Conservation (phyloP, 163 green algal species). For the Chlorella variabilis region DNA sequence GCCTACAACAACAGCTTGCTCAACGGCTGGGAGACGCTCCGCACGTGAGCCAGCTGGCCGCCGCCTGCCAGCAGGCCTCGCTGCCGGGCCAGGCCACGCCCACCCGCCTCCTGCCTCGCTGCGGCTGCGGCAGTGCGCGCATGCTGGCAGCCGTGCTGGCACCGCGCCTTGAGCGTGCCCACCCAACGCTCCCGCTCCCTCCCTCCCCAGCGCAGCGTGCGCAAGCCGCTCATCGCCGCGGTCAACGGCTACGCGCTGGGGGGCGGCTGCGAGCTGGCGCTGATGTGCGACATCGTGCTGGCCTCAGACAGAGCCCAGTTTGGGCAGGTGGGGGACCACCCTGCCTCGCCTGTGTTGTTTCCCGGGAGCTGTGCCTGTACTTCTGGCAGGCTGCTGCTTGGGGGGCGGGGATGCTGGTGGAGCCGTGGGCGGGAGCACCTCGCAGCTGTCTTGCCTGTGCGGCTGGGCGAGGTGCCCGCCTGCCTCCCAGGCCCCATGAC, state of each 20-base stretch:
- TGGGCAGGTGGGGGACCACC: conserved; percentile 57
- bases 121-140: too few species aligned
- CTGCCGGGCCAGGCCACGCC: too few species aligned
- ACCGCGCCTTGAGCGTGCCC: too few species aligned
- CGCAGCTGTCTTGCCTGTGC: too few species aligned
- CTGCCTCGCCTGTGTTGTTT: background rate
- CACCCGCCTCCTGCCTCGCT: too few species aligned
- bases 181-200: too few species aligned
- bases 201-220: conserved; percentile 50
- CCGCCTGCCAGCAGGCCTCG: background rate
- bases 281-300: conserved; percentile 86
- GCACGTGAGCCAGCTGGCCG: background rate
- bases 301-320: conserved; percentile 76
- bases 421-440: too few species aligned
- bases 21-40: conserved; percentile 53
- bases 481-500: too few species aligned
- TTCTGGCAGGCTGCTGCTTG: too few species aligned
- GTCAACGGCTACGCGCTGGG: conserved; percentile 86
- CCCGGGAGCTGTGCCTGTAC: background rate
- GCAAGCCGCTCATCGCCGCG: conserved; percentile 80
- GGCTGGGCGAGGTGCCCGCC: too few species aligned
- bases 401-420: too few species aligned
- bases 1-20: conserved; percentile 55
- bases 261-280: conserved; percentile 82
- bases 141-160: too few species aligned